Conservation (phyloP, 768 basidiomycete genomes). For the Pleurotus salmoneostramineus region DNA sequence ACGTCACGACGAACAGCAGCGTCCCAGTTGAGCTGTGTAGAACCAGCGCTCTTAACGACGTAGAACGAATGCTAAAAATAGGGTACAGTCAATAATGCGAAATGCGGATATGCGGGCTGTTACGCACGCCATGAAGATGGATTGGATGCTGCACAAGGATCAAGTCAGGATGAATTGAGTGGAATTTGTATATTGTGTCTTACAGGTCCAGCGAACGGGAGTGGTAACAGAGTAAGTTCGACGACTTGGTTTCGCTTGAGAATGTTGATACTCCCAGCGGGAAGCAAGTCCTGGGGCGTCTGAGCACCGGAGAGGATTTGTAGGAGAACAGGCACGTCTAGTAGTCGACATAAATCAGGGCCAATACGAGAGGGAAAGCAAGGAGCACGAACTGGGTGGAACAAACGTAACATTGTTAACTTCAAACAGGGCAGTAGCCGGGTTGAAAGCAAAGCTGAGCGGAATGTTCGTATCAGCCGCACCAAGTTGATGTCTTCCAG, state of each 20-base stretch:
- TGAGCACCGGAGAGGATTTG: slow-evolving; percentile 11
- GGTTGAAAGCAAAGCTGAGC: slow-evolving; percentile 14
- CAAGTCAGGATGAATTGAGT: neutral
- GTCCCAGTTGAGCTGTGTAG: slow-evolving; percentile 28
- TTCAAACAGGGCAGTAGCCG: slow-evolving; percentile 22
- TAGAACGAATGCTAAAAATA: slow-evolving; percentile 28
- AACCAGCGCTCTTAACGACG: slow-evolving; percentile 37
- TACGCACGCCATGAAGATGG: slow-evolving; percentile 17
- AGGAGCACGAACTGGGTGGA: neutral
- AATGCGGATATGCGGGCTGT: neutral
- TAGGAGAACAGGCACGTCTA: slow-evolving; percentile 10
- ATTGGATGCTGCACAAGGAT: neutral
- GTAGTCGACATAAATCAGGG: slow-evolving; percentile 25
- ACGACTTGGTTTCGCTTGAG: slow-evolving; percentile 40
- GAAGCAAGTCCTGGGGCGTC: slow-evolving; percentile 29
- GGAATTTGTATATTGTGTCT: slow-evolving; percentile 10
- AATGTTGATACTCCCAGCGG: slow-evolving; percentile 35
- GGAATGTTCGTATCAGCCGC: slow-evolving; percentile 33
- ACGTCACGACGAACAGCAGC: slow-evolving; percentile 35
- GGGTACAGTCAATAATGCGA: neutral
- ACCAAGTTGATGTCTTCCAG: slow-evolving; percentile 28
- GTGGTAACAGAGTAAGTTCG: slow-evolving; percentile 42
- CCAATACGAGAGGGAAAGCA: slow-evolving; percentile 1
- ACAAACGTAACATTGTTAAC: neutral
- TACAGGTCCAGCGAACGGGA: slow-evolving; percentile 29